These are phyloP conservation scores for Claviceps sp. DNA, from an alignment of 2,329 filamentous ascomycete species.

Conservation along the genomic window DNA sequence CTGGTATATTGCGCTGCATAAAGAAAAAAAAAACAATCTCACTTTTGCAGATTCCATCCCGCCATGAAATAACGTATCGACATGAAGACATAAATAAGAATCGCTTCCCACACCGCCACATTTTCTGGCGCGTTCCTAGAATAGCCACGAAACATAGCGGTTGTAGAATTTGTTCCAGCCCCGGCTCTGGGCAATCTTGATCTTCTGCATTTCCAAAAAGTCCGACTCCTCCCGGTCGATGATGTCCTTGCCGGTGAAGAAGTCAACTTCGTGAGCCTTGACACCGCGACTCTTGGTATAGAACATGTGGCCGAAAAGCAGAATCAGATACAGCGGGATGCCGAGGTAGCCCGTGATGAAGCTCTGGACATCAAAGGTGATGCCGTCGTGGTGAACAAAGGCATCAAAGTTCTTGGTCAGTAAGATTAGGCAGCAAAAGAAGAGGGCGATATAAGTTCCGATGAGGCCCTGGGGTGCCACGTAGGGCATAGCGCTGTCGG, in stretches of 20 bases:
- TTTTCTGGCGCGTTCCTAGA: slow-evolving; percentile 11
- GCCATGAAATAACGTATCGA: neutral
- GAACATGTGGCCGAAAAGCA: slow-evolving; percentile 57
- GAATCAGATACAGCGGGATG: slow-evolving; percentile 58
- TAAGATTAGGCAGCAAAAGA: slow-evolving; percentile 59
- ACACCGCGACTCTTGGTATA: slow-evolving; percentile 39
- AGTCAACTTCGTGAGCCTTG: slow-evolving; percentile 47
- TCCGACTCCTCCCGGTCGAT: slow-evolving; percentile 62
- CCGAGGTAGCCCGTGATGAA: slow-evolving; percentile 69
- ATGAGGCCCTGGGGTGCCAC: slow-evolving; percentile 56
- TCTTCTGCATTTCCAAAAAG: slow-evolving; percentile 37
- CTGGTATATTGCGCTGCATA: neutral
- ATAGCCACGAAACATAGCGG: slow-evolving; percentile 24
- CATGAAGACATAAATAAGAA: neutral
- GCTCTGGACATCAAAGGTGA: slow-evolving; percentile 56
- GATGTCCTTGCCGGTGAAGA: slow-evolving; percentile 58
- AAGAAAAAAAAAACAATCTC: neutral
- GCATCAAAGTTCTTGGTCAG: slow-evolving; percentile 74
- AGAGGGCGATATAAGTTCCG: slow-evolving; percentile 55
- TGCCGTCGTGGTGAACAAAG: slow-evolving; percentile 42
- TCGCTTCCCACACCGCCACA: neutral
- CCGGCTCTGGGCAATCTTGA: slow-evolving; percentile 13
- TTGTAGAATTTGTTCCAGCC: slow-evolving; percentile 23
- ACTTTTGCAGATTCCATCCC: too few relatives aligned
- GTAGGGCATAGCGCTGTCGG: slow-evolving; percentile 44